These are phyloP conservation scores for Yamadazyma phyllophila DNA, from an alignment of 805 yeast species.

Conservation along the genomic window DNA sequence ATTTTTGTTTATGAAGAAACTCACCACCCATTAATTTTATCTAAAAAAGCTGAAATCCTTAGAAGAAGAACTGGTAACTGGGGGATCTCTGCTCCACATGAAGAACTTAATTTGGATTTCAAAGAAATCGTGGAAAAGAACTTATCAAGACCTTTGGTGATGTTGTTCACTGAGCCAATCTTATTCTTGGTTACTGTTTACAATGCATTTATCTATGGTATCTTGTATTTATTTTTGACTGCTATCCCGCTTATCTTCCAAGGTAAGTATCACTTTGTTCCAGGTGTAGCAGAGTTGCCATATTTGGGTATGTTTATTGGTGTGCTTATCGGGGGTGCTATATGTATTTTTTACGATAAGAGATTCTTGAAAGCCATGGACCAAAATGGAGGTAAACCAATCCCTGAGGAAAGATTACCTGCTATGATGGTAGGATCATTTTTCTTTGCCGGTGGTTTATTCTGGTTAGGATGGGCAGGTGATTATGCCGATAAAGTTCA, in stretches of 20 bases:
- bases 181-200: slow-evolving; percentile 43
- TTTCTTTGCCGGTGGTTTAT: slow-evolving; percentile 70
- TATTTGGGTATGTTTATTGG: slow-evolving; percentile 77
- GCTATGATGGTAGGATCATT: slow-evolving; percentile 75
- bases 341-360: slow-evolving; percentile 55
- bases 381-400: slow-evolving; percentile 53
- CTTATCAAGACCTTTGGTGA: slow-evolving; percentile 35
- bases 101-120: slow-evolving; percentile 28
- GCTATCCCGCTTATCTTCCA: slow-evolving; percentile 47
- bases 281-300: slow-evolving; percentile 74
- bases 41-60: slow-evolving; percentile 30
- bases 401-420: slow-evolving; percentile 79
- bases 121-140: slow-evolving; percentile 36
- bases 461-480: slow-evolving; percentile 91
- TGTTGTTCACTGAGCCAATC: slow-evolving; percentile 43
- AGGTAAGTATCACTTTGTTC: slow-evolving; percentile 53
- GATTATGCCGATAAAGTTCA: slow-evolving; percentile 67
- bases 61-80: slow-evolving; percentile 42
- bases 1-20: slow-evolving; percentile 37
- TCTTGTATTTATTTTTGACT: slow-evolving; percentile 45
- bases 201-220: slow-evolving; percentile 50
- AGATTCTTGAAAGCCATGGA: slow-evolving; percentile 46
- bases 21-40: slow-evolving; percentile 38
- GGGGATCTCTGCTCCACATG: slow-evolving; percentile 40
- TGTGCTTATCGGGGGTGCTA: slow-evolving; percentile 53